Conservation (phyloP, 768 basidiomycete genomes). For the Tulasnella sp. region DNA sequence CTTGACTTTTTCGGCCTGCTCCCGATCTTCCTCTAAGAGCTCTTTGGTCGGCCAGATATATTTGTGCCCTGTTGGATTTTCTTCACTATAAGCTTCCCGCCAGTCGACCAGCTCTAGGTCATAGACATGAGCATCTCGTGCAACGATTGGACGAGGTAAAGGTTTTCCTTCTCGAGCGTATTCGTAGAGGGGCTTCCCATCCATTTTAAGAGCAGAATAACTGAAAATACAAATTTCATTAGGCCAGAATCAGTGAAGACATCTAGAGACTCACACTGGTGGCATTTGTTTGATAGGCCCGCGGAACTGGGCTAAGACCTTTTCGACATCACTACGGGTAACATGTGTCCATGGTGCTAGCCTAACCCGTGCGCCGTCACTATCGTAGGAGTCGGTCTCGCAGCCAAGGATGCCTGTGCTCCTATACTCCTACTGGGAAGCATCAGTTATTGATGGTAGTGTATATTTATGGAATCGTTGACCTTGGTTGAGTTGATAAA, state of each 20-base stretch:
- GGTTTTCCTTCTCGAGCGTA: conserved; percentile 88
- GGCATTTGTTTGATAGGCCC: conserved; percentile 87
- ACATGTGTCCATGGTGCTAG: conserved; percentile 74
- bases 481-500: conserved; percentile 91
- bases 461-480: conserved; percentile 16
- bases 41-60: conserved; percentile 67
- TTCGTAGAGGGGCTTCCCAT: conserved; percentile 88
- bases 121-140: conserved; percentile 72
- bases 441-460: conserved; percentile 16
- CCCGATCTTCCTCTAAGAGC: conserved; percentile 56
- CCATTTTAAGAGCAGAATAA: conserved; percentile 98
- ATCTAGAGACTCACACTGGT: conserved; percentile 54
- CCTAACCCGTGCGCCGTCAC: conserved; percentile 71
- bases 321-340: conserved; percentile 63
- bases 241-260: not conserved
- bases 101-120: conserved; percentile 69
- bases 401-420: conserved; percentile 87
- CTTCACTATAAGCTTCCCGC: conserved; percentile 30
- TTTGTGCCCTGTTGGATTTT: conserved; percentile 44
- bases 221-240: conserved; percentile 31
- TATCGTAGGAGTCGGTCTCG: conserved; percentile 91
- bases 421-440: conserved; percentile 60
- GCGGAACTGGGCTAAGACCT: conserved; percentile 55
- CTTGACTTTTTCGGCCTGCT: conserved; percentile 42
- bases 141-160: conserved; percentile 87